phyloP scores from a whole-genome alignment of 2,329 filamentous ascomycete species.

The Aspergillus cejpii region DNA sequence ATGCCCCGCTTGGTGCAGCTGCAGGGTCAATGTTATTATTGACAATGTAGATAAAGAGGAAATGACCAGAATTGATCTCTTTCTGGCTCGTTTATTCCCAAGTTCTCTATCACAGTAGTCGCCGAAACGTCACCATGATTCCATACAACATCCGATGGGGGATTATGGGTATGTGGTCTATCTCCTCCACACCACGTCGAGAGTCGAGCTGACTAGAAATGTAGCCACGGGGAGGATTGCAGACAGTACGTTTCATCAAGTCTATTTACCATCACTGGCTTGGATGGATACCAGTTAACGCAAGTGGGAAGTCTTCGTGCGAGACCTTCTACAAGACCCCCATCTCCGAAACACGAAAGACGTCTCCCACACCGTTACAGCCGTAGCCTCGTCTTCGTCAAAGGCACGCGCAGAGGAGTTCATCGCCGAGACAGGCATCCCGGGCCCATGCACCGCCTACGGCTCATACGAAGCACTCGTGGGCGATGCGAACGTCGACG shows the following conservation, averaged over 20 bases:
- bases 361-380: conserved; percentile 68
- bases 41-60: neutral
- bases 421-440: conserved; percentile 63
- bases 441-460: conserved; percentile 62
- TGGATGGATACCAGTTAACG: conserved; percentile 1
- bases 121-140: conserved; percentile 21
- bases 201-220: conserved; percentile 13
- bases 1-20: conserved; percentile 26
- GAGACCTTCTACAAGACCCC: conserved; percentile 72
- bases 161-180: conserved; percentile 35
- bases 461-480: conserved; percentile 78
- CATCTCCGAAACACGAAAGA: conserved; percentile 62
- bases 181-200: neutral
- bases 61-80: too few species aligned
- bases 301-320: conserved; percentile 52
- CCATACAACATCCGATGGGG: conserved; percentile 39
- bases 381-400: conserved; percentile 72
- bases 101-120: too few species aligned
- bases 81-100: too few species aligned
- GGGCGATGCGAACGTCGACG: conserved; percentile 69
- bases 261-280: too few species aligned
- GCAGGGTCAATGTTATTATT: conserved; percentile 10
- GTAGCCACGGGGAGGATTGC: conserved; percentile 43
- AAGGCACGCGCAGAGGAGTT: conserved; percentile 64
- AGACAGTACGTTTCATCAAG: conserved; percentile 29